A percentile compares a stretch with the other conserved stretches of the same genome.
phyloP scores from a whole-genome alignment of 1,139 yeast species.

The Diutina catenulata region DNA sequence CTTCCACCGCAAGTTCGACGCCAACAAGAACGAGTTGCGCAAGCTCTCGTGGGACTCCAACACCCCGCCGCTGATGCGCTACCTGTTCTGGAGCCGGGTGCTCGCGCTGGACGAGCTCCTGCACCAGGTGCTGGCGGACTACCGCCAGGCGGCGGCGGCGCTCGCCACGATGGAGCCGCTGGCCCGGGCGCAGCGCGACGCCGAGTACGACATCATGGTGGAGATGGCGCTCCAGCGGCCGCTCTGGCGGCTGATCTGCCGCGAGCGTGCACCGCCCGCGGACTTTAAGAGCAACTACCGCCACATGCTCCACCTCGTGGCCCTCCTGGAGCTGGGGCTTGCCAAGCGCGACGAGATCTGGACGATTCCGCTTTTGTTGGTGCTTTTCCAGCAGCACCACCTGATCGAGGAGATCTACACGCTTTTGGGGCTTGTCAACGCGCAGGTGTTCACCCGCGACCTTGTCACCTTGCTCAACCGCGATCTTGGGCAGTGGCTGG shows the following conservation, averaged over 20 bases:
- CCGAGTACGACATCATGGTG: conserved; percentile 22
- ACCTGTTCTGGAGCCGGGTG: conserved; percentile 5
- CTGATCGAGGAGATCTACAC: conserved; percentile 18
- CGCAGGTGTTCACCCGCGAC: conserved; percentile 20
- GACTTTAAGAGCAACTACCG: conserved; percentile 18
- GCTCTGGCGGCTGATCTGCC: conserved; percentile 17
- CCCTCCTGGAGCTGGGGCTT: conserved; percentile 25
- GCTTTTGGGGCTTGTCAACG: conserved; percentile 23
- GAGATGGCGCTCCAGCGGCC: conserved; percentile 19
- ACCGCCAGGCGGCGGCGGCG: background rate
- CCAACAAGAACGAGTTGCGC: conserved; percentile 22
- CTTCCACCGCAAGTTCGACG: conserved; percentile 17
- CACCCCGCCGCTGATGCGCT: background rate
- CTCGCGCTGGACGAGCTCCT: background rate
- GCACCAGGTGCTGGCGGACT: background rate
- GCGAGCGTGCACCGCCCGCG: conserved; percentile 9
- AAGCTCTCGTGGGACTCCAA: conserved; percentile 26
- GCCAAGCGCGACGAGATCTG: conserved; percentile 29
- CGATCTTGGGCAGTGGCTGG: conserved; percentile 19
- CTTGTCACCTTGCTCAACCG: conserved; percentile 17
- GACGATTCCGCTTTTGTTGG: conserved; percentile 25
- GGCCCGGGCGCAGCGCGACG: conserved; percentile 15
- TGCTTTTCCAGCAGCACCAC: conserved; percentile 17
- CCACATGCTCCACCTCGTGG: conserved; percentile 24
- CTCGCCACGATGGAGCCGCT: background rate